phyloP scores from a whole-genome alignment of 768 basidiomycete species.

The Tylopilus sp. region DNA sequence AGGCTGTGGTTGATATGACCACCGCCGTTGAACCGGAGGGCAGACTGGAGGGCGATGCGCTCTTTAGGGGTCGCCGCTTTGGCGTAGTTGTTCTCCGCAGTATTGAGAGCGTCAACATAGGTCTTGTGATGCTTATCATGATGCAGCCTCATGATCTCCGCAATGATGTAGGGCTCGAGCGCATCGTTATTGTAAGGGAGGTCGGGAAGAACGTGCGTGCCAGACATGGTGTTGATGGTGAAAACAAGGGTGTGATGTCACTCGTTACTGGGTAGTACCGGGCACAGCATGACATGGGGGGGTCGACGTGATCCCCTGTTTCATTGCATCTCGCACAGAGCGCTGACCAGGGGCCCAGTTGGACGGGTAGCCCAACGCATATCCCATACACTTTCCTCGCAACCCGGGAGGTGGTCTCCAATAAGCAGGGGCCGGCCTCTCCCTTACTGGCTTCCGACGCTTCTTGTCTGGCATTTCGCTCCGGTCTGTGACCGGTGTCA shows the following conservation, averaged over 20 bases:
- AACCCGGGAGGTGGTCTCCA: conserved; percentile 25
- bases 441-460: conserved; percentile 8
- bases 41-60: conserved; percentile 27
- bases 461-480: conserved; percentile 1
- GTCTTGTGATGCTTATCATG: conserved; percentile 96
- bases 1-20: conserved; percentile 92
- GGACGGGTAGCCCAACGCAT: conserved; percentile 32
- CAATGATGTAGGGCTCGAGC: conserved; percentile 89
- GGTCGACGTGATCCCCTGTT: conserved; percentile 12
- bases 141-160: conserved; percentile 91
- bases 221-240: conserved; percentile 35
- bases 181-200: conserved; percentile 84
- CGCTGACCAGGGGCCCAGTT: conserved; percentile 21
- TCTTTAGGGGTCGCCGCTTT: conserved; percentile 63
- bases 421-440: conserved; percentile 24
- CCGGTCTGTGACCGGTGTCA: conserved; percentile 2
- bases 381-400: conserved; percentile 28
- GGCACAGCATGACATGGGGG: conserved; percentile 21
- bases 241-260: conserved; percentile 1
- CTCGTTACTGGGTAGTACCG: neutral
- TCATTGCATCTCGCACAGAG: conserved; percentile 30
- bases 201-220: conserved; percentile 57
- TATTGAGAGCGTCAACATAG: conserved; percentile 72
- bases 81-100: conserved; percentile 74
- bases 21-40: conserved; percentile 25